Evolutionary conservation across 2,329 filamentous ascomycete genomes (phyloP), one percentile per base, ranked within the genome.

Genomic region (Colletotrichum godetiae): DNA sequence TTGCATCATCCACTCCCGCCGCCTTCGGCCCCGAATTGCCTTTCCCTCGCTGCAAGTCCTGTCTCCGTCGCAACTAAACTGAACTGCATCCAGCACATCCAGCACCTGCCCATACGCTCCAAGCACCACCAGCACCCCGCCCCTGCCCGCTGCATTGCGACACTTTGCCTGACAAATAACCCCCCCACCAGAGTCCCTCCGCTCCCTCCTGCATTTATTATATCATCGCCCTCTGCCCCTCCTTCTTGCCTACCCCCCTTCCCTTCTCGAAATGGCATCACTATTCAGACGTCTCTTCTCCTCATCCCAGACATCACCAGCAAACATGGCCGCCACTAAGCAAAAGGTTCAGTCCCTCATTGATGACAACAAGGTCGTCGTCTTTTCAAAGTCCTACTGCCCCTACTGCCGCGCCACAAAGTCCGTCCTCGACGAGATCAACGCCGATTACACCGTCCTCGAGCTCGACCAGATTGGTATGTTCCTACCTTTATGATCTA

Each of bases 351-450:
- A 98, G 84, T 84, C 88, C 80, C 92, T 98, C 86, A 98, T 98
- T 84, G 91, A 97, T 84, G 92, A 95, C 81, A 97, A 98, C 86
- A 86, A 91, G 79, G 95, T 98, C 83, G 94, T 97, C 79, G 94
- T 99, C 82, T 99, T 99, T 90, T 95, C 93, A 85, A 99, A 99
- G 88, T 94, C 93, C 19, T 98, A 95, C 87, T 99, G 97, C 90
- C 95, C 95, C 13, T 97, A 97, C 90, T 98, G 96, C 89, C 88
- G 86, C 72, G 88, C 92, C 73, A 91, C 93, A 78, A 98, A 98
- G 91, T 80, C 88, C 70, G 88, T 94, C 63, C 87, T 99, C 78
- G 90, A 88, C 80, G 87, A 91, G 71, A 78, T 91, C 72, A 91
- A 92, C 76, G 94, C 94, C 74, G 93, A 95, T 78, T 95, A 90